Evolutionary conservation across 805 yeast species (phyloP), one percentile per base, ranked within the genome.

Genomic region (Candida ulmi): DNA sequence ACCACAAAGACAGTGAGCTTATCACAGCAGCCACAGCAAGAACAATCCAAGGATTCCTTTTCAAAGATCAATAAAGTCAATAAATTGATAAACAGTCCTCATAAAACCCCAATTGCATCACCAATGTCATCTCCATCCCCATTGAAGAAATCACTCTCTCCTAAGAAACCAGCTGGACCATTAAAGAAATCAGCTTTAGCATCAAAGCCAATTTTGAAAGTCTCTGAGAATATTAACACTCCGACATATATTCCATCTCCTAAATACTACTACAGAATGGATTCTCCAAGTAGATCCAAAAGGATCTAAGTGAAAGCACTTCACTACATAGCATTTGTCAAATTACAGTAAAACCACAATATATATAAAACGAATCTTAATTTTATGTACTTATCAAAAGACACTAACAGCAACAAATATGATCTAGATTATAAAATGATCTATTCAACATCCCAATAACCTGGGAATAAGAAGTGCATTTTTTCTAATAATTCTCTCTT

Each of bases 381-480:
- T n/a, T n/a, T n/a, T n/a, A n/a, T n/a, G n/a, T n/a, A n/a, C n/a
- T n/a, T n/a, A n/a, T n/a, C n/a, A n/a, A n/a, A n/a, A n/a, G n/a
- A n/a, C n/a, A n/a, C n/a, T n/a, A n/a, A n/a, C n/a, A n/a, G n/a
- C n/a, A n/a, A n/a, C n/a, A n/a, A n/a, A n/a, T n/a, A n/a, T n/a
- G n/a, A n/a, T n/a, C n/a, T n/a, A n/a, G n/a, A n/a, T n/a, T n/a
- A 21, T 19, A 18, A 31, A 17, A 24, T 23, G 3, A 30, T 17
- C 11, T 38, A 41, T 21, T 47, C 51, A n/a, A 54, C 42, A 40
- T 80, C 83, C 95, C 93, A 88, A 68, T 90, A 85, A 27, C 90
- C 95, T 11, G 98, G 98, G 70, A 85, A 88, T 52, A 93, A 68
- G 60, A 61, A 93, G 62, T 84, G 88, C 78, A 93, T 78, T 64